Percentiles rank a stretch among this genome's conserved stretches.
Evolutionary conservation across 2,329 filamentous ascomycete genomes (phyloP).

Genomic region (Penicillium freii): DNA sequence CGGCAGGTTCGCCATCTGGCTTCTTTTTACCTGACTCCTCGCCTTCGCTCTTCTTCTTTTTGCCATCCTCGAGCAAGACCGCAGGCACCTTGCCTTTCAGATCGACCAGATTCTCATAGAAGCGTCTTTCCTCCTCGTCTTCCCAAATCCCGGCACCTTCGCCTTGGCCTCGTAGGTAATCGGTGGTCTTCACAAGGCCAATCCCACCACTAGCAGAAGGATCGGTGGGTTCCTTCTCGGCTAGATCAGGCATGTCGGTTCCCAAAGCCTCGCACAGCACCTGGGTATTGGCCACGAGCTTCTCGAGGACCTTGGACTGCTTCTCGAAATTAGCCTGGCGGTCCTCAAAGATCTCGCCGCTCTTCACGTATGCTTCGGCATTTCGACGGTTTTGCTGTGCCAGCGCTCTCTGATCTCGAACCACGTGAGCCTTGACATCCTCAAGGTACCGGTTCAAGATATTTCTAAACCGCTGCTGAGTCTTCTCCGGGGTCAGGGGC

Average conservation of each 20-base stretch:
- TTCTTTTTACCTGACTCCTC: conserved; percentile 84
- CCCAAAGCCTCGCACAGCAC: conserved; percentile 84
- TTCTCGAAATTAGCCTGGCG: conserved; percentile 95
- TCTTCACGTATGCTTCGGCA: conserved; percentile 97
- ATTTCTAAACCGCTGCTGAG: conserved; percentile 82
- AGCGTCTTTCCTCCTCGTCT: conserved; percentile 94
- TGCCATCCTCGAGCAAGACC: conserved; percentile 87
- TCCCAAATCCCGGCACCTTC: conserved; percentile 97
- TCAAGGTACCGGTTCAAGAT: conserved; percentile 87
- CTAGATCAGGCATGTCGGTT: conserved; percentile 89
- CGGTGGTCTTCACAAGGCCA: conserved; percentile 87
- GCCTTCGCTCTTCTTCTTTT: conserved; percentile 82
- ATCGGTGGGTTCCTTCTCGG: conserved; percentile 72
- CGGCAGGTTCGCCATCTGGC: conserved; percentile 50
- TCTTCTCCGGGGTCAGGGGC: conserved; percentile 70
- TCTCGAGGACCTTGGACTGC: conserved; percentile 86
- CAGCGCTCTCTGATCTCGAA: conserved; percentile 89
- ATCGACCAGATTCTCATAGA: conserved; percentile 96
- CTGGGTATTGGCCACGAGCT: conserved; percentile 84
- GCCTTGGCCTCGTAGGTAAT: conserved; percentile 84
- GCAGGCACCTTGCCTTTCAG: conserved; percentile 93
- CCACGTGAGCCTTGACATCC: conserved; percentile 82
- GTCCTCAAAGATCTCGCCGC: conserved; percentile 96
- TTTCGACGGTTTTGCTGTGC: conserved; percentile 86
- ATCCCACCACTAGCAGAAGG: conserved; percentile 71